Percentiles rank a stretch among this genome's conserved stretches.
Conservation (phyloP, 2,329 filamentous ascomycete genomes). For the Phoma sp. region DNA sequence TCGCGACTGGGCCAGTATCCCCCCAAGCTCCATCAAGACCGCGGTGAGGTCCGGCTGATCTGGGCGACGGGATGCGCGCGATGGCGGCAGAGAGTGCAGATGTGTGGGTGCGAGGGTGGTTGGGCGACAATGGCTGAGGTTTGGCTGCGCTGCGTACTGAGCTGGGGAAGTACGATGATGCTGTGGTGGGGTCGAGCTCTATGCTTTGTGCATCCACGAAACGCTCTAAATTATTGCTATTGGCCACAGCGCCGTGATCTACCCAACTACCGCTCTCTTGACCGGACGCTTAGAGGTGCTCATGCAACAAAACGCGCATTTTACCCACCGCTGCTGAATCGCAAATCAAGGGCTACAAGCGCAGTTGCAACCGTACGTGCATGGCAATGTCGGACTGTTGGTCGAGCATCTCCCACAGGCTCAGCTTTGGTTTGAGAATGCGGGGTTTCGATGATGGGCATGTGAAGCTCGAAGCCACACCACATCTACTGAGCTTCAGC, state of each 20-base stretch:
- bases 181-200: conserved; percentile 44
- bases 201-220: neutral
- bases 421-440: conserved; percentile 20
- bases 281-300: conserved; percentile 13
- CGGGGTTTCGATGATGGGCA: conserved; percentile 32
- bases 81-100: conserved; percentile 12
- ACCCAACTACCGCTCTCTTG: conserved; percentile 8
- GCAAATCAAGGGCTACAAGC: neutral
- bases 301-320: conserved; percentile 3
- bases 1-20: conserved; percentile 63
- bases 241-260: conserved; percentile 11
- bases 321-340: neutral
- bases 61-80: conserved; percentile 16
- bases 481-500: conserved; percentile 22
- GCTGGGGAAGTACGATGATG: conserved; percentile 37
- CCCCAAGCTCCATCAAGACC: conserved; percentile 62
- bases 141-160: conserved; percentile 22
- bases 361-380: neutral
- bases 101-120: conserved; percentile 16
- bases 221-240: conserved; percentile 13
- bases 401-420: neutral
- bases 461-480: conserved; percentile 32
- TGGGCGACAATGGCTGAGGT: conserved; percentile 38
- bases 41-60: conserved; percentile 31
- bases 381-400: neutral